Percentiles rank a stretch among this genome's conserved stretches.
These are phyloP conservation scores for Stenogyne calaminthoides DNA, from an alignment of 305 asterid species.

Conservation along the genomic window DNA sequence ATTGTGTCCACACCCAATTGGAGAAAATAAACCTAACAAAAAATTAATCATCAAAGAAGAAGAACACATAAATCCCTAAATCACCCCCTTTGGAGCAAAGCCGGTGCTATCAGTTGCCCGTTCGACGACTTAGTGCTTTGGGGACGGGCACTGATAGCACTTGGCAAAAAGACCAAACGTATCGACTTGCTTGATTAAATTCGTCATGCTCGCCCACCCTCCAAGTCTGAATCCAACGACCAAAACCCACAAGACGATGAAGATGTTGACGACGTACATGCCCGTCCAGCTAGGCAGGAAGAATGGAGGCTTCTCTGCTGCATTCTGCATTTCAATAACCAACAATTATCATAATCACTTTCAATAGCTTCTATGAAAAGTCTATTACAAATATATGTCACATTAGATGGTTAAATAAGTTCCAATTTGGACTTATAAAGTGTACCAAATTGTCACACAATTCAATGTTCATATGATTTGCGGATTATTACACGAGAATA, in stretches of 20 bases:
- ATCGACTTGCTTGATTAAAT: constrained; percentile 56
- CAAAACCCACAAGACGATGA: constrained; percentile 48
- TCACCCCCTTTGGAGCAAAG: background rate
- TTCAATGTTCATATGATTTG: background rate
- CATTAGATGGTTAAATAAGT: too few relatives aligned
- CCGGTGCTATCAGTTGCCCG: background rate
- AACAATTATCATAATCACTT: background rate
- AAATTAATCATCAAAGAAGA: background rate
- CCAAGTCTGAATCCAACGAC: constrained; percentile 59
- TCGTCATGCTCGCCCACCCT: constrained; percentile 39
- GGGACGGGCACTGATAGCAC: constrained; percentile 50
- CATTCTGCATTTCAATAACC: constrained; percentile 41
- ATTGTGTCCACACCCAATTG: background rate
- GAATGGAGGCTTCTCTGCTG: constrained; percentile 58
- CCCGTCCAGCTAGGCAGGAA: constrained; percentile 59
- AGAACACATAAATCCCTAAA: background rate
- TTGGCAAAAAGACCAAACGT: constrained; percentile 56
- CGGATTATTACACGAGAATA: background rate
- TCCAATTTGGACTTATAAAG: background rate
- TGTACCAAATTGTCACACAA: background rate
- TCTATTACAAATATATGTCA: background rate
- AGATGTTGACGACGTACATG: constrained; percentile 38
- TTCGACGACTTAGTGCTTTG: background rate
- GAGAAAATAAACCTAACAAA: background rate
- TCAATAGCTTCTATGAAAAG: too few relatives aligned